Conservation (phyloP, 805 yeast genomes). For the Wickerhamiella qilinensis region DNA sequence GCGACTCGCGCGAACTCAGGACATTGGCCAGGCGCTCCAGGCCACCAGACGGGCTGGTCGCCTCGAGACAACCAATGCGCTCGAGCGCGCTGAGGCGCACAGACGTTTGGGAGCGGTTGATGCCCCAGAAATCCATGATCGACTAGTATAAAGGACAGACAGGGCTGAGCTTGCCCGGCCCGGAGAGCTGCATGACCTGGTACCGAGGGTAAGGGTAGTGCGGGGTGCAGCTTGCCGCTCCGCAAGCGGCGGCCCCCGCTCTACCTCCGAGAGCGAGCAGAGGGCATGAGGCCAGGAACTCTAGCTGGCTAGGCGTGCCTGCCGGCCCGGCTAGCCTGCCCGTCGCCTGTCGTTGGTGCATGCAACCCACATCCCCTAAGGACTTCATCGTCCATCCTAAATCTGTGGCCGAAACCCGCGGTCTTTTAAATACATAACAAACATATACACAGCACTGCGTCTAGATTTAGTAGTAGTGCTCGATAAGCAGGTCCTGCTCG, state of each 20-base stretch:
- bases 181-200: neutral
- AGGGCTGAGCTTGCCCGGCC: neutral
- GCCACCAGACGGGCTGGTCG: constrained; percentile 10
- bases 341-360: too few relatives aligned
- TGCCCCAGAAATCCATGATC: constrained; percentile 14
- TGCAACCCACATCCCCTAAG: too few relatives aligned
- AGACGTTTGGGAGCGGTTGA: constrained; percentile 8
- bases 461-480: constrained; percentile 22
- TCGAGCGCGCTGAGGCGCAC: constrained; percentile 13
- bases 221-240: neutral
- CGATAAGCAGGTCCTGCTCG: constrained; percentile 25
- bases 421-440: neutral
- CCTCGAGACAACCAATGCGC: constrained; percentile 9
- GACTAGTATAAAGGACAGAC: too few relatives aligned
- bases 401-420: neutral
- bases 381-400: too few relatives aligned
- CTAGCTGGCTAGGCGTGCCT: too few relatives aligned
- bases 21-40: constrained; percentile 7
- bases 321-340: too few relatives aligned
- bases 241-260: too few relatives aligned
- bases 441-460: neutral
- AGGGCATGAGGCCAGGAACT: too few relatives aligned
- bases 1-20: constrained; percentile 3
- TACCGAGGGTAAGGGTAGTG: neutral
- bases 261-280: too few relatives aligned